phyloP scores from a whole-genome alignment of 2,329 filamentous ascomycete species.

The Epichloe gansuensis region DNA sequence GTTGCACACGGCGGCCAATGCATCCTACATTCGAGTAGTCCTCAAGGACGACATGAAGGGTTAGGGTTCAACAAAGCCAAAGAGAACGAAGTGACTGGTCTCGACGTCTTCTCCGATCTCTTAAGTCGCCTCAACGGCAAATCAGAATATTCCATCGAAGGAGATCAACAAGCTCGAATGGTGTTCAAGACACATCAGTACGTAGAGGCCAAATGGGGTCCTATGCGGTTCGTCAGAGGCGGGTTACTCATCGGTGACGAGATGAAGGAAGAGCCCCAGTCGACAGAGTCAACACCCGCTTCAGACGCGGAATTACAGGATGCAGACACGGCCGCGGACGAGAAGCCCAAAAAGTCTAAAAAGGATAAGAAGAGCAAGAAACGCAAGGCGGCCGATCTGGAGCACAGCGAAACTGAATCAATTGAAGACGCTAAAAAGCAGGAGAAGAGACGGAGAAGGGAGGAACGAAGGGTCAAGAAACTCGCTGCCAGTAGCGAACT shows the following conservation, averaged over 20 bases:
- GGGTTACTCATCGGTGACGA: conserved; percentile 54
- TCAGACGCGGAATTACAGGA: conserved; percentile 7
- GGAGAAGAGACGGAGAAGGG: conserved; percentile 25
- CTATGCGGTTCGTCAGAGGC: conserved; percentile 78
- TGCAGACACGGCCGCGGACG: conserved; percentile 8
- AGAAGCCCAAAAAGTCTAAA: conserved; percentile 19
- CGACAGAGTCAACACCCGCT: conserved; percentile 6
- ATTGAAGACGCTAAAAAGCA: conserved; percentile 14
- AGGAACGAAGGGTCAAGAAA: conserved; percentile 25
- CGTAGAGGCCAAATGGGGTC: conserved; percentile 62
- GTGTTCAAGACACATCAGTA: conserved; percentile 63
- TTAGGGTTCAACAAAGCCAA: conserved; percentile 70
- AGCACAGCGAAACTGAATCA: conserved; percentile 10
- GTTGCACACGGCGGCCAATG: conserved; percentile 67
- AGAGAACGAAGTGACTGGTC: conserved; percentile 68
- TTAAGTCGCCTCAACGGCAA: conserved; percentile 85
- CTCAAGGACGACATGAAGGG: conserved; percentile 83
- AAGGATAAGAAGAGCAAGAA: conserved; percentile 38
- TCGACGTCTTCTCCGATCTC: conserved; percentile 77
- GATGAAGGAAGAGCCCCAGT: conserved; percentile 27
- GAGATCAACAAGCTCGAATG: conserved; percentile 55
- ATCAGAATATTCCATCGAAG: conserved; percentile 57
- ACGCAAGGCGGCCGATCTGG: conserved; percentile 31
- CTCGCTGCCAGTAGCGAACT: conserved; percentile 7
- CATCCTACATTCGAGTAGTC: conserved; percentile 72